These are phyloP conservation scores for Phytophthora fragariae DNA, from an alignment of 352 stramenopile genomes.

Conservation along the genomic window DNA sequence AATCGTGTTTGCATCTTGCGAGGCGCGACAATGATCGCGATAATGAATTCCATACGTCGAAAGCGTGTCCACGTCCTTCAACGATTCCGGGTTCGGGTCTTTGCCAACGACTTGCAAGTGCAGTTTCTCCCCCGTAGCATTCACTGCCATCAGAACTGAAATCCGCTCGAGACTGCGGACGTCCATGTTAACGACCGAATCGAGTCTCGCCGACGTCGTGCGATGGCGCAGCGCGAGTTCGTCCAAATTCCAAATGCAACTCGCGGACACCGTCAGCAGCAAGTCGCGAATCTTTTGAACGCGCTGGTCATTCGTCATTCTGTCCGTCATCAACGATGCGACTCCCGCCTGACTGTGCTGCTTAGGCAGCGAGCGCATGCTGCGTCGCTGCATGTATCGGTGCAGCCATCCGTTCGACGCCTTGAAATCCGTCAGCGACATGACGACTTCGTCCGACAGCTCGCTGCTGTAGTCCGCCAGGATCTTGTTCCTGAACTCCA, in stretches of 20 bases:
- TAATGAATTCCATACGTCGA: slow-evolving; percentile 52
- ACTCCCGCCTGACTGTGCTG: slow-evolving; percentile 35
- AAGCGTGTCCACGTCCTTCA: slow-evolving; percentile 51
- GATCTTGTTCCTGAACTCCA: slow-evolving; percentile 87
- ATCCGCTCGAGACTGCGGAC: slow-evolving; percentile 56
- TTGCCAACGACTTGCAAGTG: slow-evolving; percentile 68
- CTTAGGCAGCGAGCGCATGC: slow-evolving; percentile 70
- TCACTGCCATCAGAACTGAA: slow-evolving; percentile 64
- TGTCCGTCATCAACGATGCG: slow-evolving; percentile 8
- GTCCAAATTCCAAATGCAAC: slow-evolving; percentile 81
- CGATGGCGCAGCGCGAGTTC: slow-evolving; percentile 60
- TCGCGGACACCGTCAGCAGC: slow-evolving; percentile 51
- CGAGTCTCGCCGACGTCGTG: slow-evolving; percentile 46
- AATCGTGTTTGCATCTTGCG: slow-evolving; percentile 64
- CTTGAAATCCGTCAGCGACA: slow-evolving; percentile 87
- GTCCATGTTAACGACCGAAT: slow-evolving; percentile 57
- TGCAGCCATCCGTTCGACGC: slow-evolving; percentile 87
- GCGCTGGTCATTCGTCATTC: slow-evolving; percentile 47
- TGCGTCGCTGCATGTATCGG: slow-evolving; percentile 78
- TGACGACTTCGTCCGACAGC: slow-evolving; percentile 73
- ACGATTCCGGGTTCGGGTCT: slow-evolving; percentile 40
- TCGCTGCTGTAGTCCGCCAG: slow-evolving; percentile 73
- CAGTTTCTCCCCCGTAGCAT: slow-evolving; percentile 71
- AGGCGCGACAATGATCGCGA: slow-evolving; percentile 48
- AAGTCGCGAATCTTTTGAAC: slow-evolving; percentile 60